A percentile compares a stretch with the other conserved stretches of the same genome.
phyloP scores from a whole-genome alignment of 2,329 filamentous ascomycete species.

The Periconia macrospinosa region DNA sequence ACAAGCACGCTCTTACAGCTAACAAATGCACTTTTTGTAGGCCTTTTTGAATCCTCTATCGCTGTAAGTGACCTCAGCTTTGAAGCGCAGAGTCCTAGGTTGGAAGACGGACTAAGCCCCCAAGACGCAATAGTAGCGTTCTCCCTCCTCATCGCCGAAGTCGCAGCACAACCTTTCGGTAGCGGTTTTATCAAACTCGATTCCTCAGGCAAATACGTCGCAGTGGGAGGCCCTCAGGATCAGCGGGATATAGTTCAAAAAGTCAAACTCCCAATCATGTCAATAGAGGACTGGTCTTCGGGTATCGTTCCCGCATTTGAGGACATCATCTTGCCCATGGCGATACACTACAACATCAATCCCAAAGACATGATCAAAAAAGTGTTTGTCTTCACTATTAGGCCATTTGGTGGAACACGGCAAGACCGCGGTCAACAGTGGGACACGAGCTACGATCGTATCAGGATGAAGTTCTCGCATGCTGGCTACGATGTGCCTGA shows the following conservation, averaged over 20 bases:
- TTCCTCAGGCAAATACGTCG: conserved; percentile 43
- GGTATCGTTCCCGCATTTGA: conserved; percentile 60
- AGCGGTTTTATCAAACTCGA: conserved; percentile 61
- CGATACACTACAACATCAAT: conserved; percentile 52
- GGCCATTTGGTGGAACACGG: conserved; percentile 58
- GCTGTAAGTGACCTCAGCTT: conserved; percentile 62
- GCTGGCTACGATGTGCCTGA: conserved; percentile 62
- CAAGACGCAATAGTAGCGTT: conserved; percentile 60
- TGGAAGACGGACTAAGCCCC: conserved; percentile 51
- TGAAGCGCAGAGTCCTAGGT: conserved; percentile 52
- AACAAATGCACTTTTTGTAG: conserved; percentile 18
- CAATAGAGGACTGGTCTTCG: conserved; percentile 51
- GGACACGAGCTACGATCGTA: conserved; percentile 54
- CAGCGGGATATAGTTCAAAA: conserved; percentile 48
- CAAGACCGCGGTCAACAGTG: conserved; percentile 28
- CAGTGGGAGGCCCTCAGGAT: conserved; percentile 42
- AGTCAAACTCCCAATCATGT: conserved; percentile 29
- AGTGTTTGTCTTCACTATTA: conserved; percentile 63
- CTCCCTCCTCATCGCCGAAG: conserved; percentile 58
- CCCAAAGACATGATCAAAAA: conserved; percentile 64
- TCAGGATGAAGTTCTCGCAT: conserved; percentile 49
- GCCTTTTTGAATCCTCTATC: conserved; percentile 56
- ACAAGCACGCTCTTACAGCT: no score
- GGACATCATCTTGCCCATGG: conserved; percentile 58
- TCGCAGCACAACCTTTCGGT: conserved; percentile 56